Base-by-base conservation (phyloP, 2,329 filamentous ascomycete species). In the Beauveria brongniartii region DNA sequence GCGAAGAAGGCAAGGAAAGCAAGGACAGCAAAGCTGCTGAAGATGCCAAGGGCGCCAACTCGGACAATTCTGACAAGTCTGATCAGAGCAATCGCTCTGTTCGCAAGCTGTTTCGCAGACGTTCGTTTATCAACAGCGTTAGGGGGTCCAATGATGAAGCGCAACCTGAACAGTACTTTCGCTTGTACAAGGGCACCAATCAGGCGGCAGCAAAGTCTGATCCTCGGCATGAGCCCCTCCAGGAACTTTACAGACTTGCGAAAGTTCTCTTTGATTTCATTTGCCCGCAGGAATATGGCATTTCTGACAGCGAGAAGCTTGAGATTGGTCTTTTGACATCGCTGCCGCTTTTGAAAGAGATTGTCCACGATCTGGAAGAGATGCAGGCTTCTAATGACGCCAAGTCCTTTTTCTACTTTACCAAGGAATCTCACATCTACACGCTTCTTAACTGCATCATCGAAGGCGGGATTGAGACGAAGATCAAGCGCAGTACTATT, bases 251-350 rank as follows among this genome's bases (percentile, higher is more conserved):
- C 75, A 91, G 91, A 67, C 81, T 97, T 52, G 91, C 91, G 61
- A 99, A 99, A 75, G 88, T 97, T 14, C 78, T 99, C 16, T 99
- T 99, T 69, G 94, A 99, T 74, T 99, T 97, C 72, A 96, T 99
- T 68, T 96, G 94, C 59, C 94, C 94, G 1, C 94, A 99, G 69
- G 94, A 99, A 74, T 99, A 99, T 70, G 94, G 94, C 59, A 99
- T 99, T 66, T 91, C 90, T 4, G 90, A 97, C 69, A 88, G 86
- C 62, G 94, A 99, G 75, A 99, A 99, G 79, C 83, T 99, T n/a
- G 94, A 99, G 72, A 99, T 99, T 72, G 94, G 94, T 2, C 83
- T 99, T 1, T 78, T 99, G 66, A 99, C 94, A 0, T 97, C 92
- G 14, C 79, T 99, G 52, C 95, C 94, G 2, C 80, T 99, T 18